These are phyloP conservation scores for Neurospora sp. DNA, from an alignment of 495 filamentous ascomycete genomes.

Conservation along the genomic window DNA sequence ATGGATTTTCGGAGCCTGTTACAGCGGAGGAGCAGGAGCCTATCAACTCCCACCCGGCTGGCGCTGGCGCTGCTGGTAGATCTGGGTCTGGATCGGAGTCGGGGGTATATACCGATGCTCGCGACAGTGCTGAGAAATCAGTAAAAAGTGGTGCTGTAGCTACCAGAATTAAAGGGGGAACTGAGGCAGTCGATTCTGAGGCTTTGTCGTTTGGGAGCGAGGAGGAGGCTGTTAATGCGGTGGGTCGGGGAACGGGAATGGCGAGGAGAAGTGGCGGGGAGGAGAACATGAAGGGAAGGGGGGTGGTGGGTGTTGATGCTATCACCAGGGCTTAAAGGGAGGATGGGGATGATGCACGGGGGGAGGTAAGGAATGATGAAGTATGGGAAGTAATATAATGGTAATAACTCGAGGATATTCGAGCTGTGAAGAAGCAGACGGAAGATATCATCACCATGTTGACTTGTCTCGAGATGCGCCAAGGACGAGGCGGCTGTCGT, in stretches of 20 bases:
- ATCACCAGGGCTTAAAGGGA: not conserved
- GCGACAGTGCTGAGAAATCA: not conserved
- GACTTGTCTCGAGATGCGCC: not conserved
- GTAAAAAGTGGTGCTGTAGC: not conserved
- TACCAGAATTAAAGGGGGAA: not conserved
- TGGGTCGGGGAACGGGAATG: not conserved
- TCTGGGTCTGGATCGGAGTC: not conserved
- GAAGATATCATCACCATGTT: not conserved
- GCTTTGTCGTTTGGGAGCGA: not conserved
- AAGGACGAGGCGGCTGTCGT: too few relatives aligned
- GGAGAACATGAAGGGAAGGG: not conserved
- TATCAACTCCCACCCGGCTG: not conserved
- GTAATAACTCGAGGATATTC: not conserved
- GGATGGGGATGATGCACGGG: not conserved
- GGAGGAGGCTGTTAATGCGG: not conserved
- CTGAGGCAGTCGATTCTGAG: not conserved
- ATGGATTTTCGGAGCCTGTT: constrained; percentile 36
- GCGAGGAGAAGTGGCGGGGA: not conserved
- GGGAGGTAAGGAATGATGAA: not conserved
- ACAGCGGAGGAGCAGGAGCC: not conserved
- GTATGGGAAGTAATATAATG: not conserved
- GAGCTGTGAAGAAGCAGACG: not conserved
- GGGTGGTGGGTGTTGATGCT: not conserved
- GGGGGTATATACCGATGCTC: not conserved
- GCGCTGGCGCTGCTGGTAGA: not conserved